A percentile compares a stretch with the other conserved stretches of the same genome.
These are phyloP conservation scores for Leptodermis oblonga DNA, from an alignment of 257 asterid species.

Conservation along the genomic window DNA sequence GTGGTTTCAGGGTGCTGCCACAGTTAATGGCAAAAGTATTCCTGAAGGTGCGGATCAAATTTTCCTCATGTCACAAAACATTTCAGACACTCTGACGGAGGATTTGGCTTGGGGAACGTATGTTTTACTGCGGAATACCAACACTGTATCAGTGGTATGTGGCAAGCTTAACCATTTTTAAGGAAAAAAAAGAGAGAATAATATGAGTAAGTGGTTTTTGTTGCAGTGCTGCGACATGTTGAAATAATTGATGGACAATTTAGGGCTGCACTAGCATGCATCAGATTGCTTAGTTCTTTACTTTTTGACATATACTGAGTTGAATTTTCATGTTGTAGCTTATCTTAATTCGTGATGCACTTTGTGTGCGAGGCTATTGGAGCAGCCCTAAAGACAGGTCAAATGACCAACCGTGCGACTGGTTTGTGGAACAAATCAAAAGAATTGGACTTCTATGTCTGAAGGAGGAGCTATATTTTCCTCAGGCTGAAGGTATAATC, in stretches of 20 bases:
- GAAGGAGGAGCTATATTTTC: constrained; percentile 63
- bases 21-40: constrained; percentile 43
- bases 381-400: constrained; percentile 47
- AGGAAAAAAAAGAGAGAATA: not conserved
- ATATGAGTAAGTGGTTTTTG: not conserved
- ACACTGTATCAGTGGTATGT: constrained; percentile 83
- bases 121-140: constrained; percentile 73
- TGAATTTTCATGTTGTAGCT: constrained; percentile 50
- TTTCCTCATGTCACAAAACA: constrained; percentile 54
- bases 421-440: constrained; percentile 59
- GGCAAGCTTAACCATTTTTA: constrained; percentile 5
- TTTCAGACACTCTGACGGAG: constrained; percentile 54
- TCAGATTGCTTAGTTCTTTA: not conserved
- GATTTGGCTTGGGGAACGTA: constrained; percentile 98
- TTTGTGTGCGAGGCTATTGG: constrained; percentile 97
- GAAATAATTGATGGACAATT: not conserved
- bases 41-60: constrained; percentile 72
- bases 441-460: constrained; percentile 45
- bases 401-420: constrained; percentile 40
- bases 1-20: constrained; percentile 62
- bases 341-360: constrained; percentile 47
- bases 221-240: not conserved
- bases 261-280: not conserved
- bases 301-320: not conserved
- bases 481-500: constrained; percentile 51